phyloP scores from a whole-genome alignment of 371 early-diverging fungal species.

The Nematocida ironsii region DNA sequence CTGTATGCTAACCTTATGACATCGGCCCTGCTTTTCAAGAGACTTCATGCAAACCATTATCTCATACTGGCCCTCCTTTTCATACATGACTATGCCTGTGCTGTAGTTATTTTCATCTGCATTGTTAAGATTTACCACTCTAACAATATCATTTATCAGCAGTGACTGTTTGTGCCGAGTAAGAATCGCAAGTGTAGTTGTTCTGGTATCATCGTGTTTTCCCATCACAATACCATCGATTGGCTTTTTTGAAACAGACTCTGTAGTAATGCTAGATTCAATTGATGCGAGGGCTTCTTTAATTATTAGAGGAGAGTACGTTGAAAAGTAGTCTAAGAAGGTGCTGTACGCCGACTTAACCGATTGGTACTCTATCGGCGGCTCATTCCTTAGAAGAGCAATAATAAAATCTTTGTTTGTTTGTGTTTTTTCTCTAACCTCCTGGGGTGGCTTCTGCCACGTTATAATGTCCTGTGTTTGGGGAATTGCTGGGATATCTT shows the following conservation, averaged over 20 bases:
- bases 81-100: conserved; percentile 11
- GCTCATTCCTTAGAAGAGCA: neutral
- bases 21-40: neutral
- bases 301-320: conserved; percentile 30
- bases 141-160: conserved; percentile 17
- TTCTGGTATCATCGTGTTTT: neutral
- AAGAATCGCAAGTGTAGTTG: neutral
- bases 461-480: conserved; percentile 17
- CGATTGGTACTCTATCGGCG: neutral
- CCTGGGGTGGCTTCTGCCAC: neutral
- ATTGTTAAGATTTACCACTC: neutral
- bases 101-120: neutral
- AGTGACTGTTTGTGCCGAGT: neutral
- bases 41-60: neutral
- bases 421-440: neutral
- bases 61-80: neutral
- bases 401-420: neutral
- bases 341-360: neutral
- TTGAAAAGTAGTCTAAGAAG: conserved; percentile 26
- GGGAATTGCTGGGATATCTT: neutral
- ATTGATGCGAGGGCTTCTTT: conserved; percentile 23
- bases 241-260: neutral
- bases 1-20: neutral
- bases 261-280: neutral
- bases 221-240: neutral